These are phyloP conservation scores for Leccinum uliginosum DNA, from an alignment of 768 basidiomycete genomes.

Conservation along the genomic window DNA sequence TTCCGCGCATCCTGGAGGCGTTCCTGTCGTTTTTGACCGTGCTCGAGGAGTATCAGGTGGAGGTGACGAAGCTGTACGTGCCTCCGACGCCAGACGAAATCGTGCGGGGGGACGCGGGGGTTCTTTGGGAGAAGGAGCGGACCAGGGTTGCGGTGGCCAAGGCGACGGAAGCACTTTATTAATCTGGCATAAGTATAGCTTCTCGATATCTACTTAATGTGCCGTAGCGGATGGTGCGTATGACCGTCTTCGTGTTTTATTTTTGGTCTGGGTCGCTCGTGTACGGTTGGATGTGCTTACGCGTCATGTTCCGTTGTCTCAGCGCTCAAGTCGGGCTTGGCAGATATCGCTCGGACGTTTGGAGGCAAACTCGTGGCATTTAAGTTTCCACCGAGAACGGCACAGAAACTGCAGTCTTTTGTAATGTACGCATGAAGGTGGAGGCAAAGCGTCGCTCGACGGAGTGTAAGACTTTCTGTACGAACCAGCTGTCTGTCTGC, in stretches of 20 bases:
- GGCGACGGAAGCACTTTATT: slow-evolving; percentile 54
- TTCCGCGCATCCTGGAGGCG: slow-evolving; percentile 76
- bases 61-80: slow-evolving; percentile 42
- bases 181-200: no score
- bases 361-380: slow-evolving; percentile 71
- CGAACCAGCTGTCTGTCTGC: no score
- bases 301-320: neutral
- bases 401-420: slow-evolving; percentile 65
- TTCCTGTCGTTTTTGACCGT: slow-evolving; percentile 62
- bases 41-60: slow-evolving; percentile 59
- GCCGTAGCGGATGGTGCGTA: slow-evolving; percentile 59
- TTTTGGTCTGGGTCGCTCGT: neutral
- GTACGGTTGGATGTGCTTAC: neutral
- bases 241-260: neutral
- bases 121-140: slow-evolving; percentile 36
- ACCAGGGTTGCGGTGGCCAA: slow-evolving; percentile 48
- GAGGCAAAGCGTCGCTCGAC: no score
- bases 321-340: slow-evolving; percentile 64
- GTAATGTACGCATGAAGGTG: slow-evolving; percentile 51
- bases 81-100: slow-evolving; percentile 36
- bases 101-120: slow-evolving; percentile 22
- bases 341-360: slow-evolving; percentile 66
- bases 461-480: no score
- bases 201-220: no score
- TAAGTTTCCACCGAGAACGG: slow-evolving; percentile 69